Conservation (phyloP, 306 rosid species). For the Castanospermum australe region DNA sequence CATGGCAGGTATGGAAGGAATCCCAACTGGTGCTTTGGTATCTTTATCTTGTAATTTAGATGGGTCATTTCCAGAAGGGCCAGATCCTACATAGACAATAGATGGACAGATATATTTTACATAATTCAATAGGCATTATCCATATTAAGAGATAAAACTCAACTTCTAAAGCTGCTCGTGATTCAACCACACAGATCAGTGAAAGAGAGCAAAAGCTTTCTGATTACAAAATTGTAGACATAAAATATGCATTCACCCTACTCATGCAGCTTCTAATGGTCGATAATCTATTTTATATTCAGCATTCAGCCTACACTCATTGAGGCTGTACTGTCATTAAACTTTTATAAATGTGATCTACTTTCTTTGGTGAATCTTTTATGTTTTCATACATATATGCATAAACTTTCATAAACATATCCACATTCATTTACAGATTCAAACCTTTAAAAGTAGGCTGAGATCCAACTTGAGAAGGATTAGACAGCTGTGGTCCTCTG, state of each 20-base stretch:
- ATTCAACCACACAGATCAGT: background rate
- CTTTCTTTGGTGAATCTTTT: background rate
- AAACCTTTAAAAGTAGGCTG: conserved; percentile 71
- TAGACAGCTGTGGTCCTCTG: conserved; percentile 49
- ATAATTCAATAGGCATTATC: conserved; percentile 22
- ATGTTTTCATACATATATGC: conserved; percentile 1
- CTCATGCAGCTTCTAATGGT: background rate
- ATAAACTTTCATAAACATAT: background rate
- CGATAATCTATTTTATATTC: background rate
- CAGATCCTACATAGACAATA: conserved; percentile 52
- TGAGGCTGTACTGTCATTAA: background rate
- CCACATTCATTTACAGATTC: conserved; percentile 25
- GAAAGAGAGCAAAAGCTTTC: background rate
- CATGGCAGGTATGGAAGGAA: conserved; percentile 44
- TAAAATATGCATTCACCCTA: conserved; percentile 6
- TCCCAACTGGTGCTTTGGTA: conserved; percentile 40
- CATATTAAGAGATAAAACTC: background rate
- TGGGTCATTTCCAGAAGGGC: conserved; percentile 50
- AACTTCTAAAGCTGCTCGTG: background rate
- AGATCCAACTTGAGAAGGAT: conserved; percentile 48
- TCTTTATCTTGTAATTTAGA: conserved; percentile 67
- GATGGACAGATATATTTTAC: background rate
- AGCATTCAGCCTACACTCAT: background rate
- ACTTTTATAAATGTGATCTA: conserved; percentile 9
- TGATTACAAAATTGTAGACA: conserved; percentile 1